Evolutionary conservation across 495 filamentous ascomycete genomes (phyloP).

Genomic region (Immersiella caudata): DNA sequence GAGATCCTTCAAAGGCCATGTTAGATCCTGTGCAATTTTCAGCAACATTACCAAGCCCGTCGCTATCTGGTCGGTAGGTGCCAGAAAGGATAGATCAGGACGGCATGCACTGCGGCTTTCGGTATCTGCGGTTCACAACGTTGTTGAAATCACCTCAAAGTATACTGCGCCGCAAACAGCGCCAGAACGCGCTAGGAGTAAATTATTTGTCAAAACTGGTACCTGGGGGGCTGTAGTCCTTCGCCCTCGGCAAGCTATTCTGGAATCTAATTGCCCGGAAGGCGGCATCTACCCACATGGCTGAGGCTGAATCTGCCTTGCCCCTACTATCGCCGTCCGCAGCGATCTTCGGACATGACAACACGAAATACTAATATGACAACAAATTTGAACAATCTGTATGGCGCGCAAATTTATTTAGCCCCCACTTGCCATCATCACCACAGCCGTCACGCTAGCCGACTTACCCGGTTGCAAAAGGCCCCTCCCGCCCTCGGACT

Average conservation of each 20-base stretch:
- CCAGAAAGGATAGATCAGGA: background rate
- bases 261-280: background rate
- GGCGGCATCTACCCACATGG: background rate
- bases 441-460: background rate
- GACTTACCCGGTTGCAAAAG: background rate
- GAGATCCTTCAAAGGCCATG: background rate
- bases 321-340: background rate
- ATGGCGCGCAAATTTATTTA: background rate
- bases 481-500: background rate
- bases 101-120: too few relatives aligned
- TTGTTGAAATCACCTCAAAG: too few relatives aligned
- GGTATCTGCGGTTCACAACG: too few relatives aligned
- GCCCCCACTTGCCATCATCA: slow-evolving; percentile 4
- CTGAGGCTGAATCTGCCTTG: background rate
- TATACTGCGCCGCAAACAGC: too few relatives aligned
- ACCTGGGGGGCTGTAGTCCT: background rate
- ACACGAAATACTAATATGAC: background rate
- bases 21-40: background rate
- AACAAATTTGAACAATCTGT: background rate
- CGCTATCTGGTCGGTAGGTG: background rate
- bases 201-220: background rate
- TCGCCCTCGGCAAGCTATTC: too few relatives aligned
- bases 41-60: background rate
- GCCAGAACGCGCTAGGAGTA: background rate
- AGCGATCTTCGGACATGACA: background rate